Conservation (phyloP, 1,284 basidiomycete genomes). For the Sanghuangporus baumii region DNA sequence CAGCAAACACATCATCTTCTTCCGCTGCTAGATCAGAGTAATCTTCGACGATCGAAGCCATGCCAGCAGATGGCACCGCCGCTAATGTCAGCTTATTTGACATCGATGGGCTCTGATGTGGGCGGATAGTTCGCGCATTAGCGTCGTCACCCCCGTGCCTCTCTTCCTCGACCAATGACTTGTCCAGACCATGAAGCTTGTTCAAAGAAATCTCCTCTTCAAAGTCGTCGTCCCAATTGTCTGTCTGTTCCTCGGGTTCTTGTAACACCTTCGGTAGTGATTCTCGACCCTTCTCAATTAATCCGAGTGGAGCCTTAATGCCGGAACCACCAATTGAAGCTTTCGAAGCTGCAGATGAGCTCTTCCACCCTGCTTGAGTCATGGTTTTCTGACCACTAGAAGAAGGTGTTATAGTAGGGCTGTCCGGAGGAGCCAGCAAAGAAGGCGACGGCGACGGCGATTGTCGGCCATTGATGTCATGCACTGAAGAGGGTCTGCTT, state of each 20-base stretch:
- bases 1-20: conserved; percentile 69
- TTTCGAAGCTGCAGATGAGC: conserved; percentile 12
- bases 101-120: conserved; percentile 57
- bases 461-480: conserved; percentile 29
- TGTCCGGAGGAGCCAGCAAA: conserved; percentile 25
- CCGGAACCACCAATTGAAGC: conserved; percentile 11
- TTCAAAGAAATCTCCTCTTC: conserved; percentile 87
- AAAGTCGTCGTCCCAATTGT: conserved; percentile 98
- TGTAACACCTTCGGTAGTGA: conserved; percentile 53
- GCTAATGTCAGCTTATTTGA: conserved; percentile 47
- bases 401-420: conserved; percentile 27
- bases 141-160: conserved; percentile 56
- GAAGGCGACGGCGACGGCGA: conserved; percentile 34
- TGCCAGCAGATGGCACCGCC: conserved; percentile 52
- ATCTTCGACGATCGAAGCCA: conserved; percentile 75
- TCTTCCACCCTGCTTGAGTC: conserved; percentile 16
- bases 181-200: conserved; percentile 76
- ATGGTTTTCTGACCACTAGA: conserved; percentile 25
- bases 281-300: conserved; percentile 50
- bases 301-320: conserved; percentile 24
- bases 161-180: conserved; percentile 52
- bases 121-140: conserved; percentile 72
- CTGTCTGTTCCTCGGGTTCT: conserved; percentile 76
- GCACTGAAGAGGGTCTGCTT: conserved; percentile 31
- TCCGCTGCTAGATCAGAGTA: conserved; percentile 81